Evolutionary conservation across 164 flowering plant genomes (phyloP).

Genomic region (Nelumbo lutea): DNA sequence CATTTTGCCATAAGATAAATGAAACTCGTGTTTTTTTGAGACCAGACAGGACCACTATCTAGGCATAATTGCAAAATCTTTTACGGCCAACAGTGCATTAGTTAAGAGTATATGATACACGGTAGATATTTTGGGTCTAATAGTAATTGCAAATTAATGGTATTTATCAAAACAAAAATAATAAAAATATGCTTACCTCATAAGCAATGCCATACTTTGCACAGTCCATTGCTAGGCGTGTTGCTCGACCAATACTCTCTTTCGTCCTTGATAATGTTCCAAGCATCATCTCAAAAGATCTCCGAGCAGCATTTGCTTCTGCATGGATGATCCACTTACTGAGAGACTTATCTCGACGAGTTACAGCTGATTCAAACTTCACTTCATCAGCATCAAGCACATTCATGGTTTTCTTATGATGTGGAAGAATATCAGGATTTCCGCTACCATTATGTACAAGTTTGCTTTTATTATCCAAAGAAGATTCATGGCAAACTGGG

Average conservation of each 20-base stretch:
- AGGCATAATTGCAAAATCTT: too few species aligned
- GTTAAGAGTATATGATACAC: too few species aligned
- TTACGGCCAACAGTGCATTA: too few species aligned
- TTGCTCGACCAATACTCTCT: constrained; percentile 92
- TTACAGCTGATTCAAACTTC: constrained; percentile 21
- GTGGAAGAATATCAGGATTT: constrained; percentile 32
- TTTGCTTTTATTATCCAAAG: constrained; percentile 31
- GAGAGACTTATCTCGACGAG: constrained; percentile 24
- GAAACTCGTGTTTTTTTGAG: too few species aligned
- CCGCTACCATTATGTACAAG: constrained; percentile 31
- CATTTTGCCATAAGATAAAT: too few species aligned
- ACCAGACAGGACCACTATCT: too few species aligned
- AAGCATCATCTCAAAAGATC: constrained; percentile 59
- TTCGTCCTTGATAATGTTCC: constrained; percentile 77
- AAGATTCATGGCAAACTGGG: constrained; percentile 23
- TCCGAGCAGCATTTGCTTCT: constrained; percentile 48
- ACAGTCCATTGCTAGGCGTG: constrained; percentile 89
- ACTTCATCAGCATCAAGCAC: constrained; percentile 22
- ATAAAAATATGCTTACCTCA: constrained; percentile 44
- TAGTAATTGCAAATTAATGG: background rate
- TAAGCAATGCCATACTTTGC: constrained; percentile 67
- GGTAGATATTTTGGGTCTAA: background rate
- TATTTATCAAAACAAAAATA: constrained; percentile 1
- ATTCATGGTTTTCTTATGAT: constrained; percentile 19
- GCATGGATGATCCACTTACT: constrained; percentile 27